Evolutionary conservation across 2,329 filamentous ascomycete species (phyloP), one percentile per base, ranked within the genome.

Genomic region (Aspergillus latus): DNA sequence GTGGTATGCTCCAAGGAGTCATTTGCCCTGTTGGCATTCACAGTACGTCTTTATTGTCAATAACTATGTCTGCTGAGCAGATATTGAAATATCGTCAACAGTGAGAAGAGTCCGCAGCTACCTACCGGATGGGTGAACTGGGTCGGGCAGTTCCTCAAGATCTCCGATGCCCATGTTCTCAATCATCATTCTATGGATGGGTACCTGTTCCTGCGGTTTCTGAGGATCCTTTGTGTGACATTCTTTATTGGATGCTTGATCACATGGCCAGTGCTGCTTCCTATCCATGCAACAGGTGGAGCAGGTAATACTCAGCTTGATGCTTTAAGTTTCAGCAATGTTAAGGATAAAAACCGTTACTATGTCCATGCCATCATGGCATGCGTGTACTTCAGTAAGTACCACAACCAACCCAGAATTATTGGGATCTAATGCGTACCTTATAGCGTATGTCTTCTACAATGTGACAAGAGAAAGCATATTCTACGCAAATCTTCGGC

Each of bases 111-210:
- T 47, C 81, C 81, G 16, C 71, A 78, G 32, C 62, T 78, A 7
- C 75, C 75, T 2, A 68, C 68, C 1, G 78, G 80, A 42, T 72
- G 81, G 56, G 68, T 84, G 48, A 80, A 81, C 61, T 85, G 83
- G 82, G 76, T 85, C 50, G 63, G 74, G 2, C 67, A 79, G 0
- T 83, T 84, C 65, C 74, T 78, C 52, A 75, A 76, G 43, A 78
- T 85, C 8, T 78, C 82, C 5, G 92, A 97, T 71, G 84, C 85
- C 26, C 89, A 90, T 68, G 85, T 92, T n/a, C 84, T 97, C 6
- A 89, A 94, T 66, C 90, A 95, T 76, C 90, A 92, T 63, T 95
- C 92, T 1, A 83, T 97, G 51, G 93, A 97, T 71, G 89, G 89
- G 26, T 97, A 92, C 74, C 86, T 97, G 44, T 96, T 95, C 73